phyloP scores from a whole-genome alignment of 495 filamentous ascomycete genomes.

The Hypoxylon fuscum region DNA sequence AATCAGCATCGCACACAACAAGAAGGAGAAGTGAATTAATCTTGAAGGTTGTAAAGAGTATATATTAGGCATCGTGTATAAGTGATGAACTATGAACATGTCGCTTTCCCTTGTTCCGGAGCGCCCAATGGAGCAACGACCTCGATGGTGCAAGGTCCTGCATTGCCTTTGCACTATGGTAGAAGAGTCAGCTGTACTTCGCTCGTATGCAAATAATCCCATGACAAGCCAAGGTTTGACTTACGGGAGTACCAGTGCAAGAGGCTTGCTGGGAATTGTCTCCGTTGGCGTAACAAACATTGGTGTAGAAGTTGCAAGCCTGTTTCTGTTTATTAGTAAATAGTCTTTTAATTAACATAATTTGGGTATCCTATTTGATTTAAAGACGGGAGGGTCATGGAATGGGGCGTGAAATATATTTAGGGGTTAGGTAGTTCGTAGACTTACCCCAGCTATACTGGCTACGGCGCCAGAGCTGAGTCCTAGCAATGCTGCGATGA shows the following conservation, averaged over 20 bases:
- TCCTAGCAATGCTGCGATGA: background rate
- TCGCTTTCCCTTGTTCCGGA: background rate
- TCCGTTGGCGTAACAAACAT: background rate
- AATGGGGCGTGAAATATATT: no score
- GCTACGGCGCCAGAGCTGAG: background rate
- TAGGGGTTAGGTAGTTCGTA: background rate
- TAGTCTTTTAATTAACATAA: background rate
- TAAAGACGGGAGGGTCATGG: no score
- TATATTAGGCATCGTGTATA: no score
- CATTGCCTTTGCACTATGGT: background rate
- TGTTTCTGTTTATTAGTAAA: background rate
- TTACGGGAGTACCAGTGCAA: background rate
- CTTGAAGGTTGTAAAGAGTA: no score
- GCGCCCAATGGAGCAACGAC: background rate
- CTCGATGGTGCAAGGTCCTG: background rate
- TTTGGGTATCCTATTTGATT: no score
- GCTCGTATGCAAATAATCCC: background rate
- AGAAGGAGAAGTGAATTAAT: no score
- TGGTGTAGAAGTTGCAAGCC: background rate
- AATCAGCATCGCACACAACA: no score
- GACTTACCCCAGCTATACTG: background rate
- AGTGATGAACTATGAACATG: conserved; percentile 1
- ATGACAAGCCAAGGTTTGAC: background rate
- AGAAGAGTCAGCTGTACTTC: background rate
- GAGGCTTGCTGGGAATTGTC: background rate